Percentiles rank a stretch among this genome's conserved stretches.
Conservation (phyloP, 2,329 filamentous ascomycete species). For the Trichoderma atrobrunneum region DNA sequence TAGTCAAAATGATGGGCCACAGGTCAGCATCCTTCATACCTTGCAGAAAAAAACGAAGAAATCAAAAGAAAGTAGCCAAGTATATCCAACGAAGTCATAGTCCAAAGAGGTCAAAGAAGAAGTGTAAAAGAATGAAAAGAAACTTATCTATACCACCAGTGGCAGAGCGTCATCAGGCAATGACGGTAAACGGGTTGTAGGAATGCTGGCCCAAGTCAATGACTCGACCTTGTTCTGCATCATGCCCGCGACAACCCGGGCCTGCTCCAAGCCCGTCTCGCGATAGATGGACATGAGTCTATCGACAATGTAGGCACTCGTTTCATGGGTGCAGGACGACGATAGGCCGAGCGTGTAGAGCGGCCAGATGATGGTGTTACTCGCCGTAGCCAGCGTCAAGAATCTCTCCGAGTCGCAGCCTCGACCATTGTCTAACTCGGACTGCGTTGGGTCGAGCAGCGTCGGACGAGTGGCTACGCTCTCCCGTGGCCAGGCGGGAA, state of each 20-base stretch:
- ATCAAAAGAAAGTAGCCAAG: background rate
- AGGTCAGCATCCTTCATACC: background rate
- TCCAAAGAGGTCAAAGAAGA: background rate
- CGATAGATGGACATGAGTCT: conserved; percentile 44
- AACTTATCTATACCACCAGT: conserved; percentile 28
- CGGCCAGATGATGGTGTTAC: conserved; percentile 50
- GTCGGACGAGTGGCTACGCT: conserved; percentile 33
- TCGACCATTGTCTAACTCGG: conserved; percentile 25
- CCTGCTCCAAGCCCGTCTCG: conserved; percentile 47
- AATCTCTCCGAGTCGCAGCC: conserved; percentile 43
- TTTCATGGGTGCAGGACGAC: conserved; percentile 41
- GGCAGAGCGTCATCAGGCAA: conserved; percentile 28
- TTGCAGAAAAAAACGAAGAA: background rate
- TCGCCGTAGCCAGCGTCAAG: conserved; percentile 48
- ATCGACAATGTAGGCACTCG: conserved; percentile 44
- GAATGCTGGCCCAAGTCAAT: conserved; percentile 28
- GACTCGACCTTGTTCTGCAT: conserved; percentile 38
- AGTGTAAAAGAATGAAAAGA: background rate
- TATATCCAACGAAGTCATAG: background rate
- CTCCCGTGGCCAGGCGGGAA: conserved; percentile 13
- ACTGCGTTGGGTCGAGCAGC: conserved; percentile 41
- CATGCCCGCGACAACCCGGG: conserved; percentile 42
- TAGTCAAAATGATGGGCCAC: background rate
- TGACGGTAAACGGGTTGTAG: conserved; percentile 29
- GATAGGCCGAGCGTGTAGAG: conserved; percentile 49